Base-by-base conservation (phyloP, 768 basidiomycete genomes). In the Auriscalpium microsporum region DNA sequence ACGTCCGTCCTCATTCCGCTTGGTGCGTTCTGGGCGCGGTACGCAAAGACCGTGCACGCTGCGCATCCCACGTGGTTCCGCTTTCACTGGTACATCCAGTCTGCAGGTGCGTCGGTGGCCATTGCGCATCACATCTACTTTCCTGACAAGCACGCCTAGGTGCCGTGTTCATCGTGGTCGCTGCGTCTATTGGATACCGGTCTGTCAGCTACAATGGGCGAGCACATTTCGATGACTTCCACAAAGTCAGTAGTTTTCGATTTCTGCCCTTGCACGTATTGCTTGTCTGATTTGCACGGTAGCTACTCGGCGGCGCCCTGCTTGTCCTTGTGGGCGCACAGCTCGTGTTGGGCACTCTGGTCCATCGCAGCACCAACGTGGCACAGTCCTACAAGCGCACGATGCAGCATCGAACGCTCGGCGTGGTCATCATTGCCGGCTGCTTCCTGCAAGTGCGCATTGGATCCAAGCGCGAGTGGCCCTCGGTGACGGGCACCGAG, bases 1-100 rank as follows among this genome's bases (percentile, higher is more conserved):
- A 82, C 82, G 63, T 67, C 84, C 48, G 67, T 83, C 50, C 60
- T 85, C 16, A 73, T 86, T 9, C 84, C 83, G 4, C 55, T 79
- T 34, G 83, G 84, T n/a, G 75, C 72, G 10, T 68, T 85, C 58
- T 67, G 81, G 45, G 77, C 79, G 28, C 74, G 83, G 56, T 82
- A 77, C 59, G 63, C 73, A 75, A 58, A 78, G 71, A 23, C 68
- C 40, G 40, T 42, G 3, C 40, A 42, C 17, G 17, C 1, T 17
- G 40, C 17, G 14, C 40, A 42, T 17, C 40, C 40, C 17, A 17
- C 14, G 17, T 42, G 40, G 40, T 42, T 42, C 8, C 13, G 17
- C 13, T 42, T 42, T 42, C 40, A 42, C 17, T 42, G 40, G 40
- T 42, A 42, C 17, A 42, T 42, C 17, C 40, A 42, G 40, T 13